Conservation (phyloP, 2,329 filamentous ascomycete species). For the Ceratocystis harringtonii region DNA sequence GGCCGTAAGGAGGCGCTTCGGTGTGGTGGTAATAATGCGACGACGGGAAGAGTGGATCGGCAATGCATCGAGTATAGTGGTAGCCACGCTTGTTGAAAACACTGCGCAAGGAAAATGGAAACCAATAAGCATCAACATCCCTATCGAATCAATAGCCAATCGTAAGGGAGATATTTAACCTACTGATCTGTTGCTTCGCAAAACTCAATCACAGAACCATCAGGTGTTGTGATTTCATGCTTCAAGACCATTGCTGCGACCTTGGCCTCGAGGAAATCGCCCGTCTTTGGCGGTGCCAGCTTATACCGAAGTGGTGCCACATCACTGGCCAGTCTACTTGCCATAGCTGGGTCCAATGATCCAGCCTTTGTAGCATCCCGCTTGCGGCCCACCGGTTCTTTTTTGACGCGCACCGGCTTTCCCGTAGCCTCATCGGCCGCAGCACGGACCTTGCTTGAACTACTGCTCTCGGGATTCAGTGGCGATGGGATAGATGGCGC, state of each 20-base stretch:
- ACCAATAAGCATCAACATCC: not conserved
- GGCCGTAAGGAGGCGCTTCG: conserved; percentile 67
- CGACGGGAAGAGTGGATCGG: conserved; percentile 73
- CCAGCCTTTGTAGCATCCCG: conserved; percentile 46
- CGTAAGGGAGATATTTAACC: conserved; percentile 20
- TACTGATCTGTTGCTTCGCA: conserved; percentile 51
- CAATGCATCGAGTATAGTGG: conserved; percentile 80
- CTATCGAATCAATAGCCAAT: too few relatives aligned
- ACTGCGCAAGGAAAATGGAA: conserved; percentile 24
- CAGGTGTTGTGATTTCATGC: conserved; percentile 35
- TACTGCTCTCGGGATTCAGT: conserved; percentile 46
- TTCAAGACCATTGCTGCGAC: conserved; percentile 42
- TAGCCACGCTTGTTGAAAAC: conserved; percentile 58
- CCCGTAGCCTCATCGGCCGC: conserved; percentile 35
- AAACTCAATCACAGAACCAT: conserved; percentile 41
- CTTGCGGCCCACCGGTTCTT: conserved; percentile 49
- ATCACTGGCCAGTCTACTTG: conserved; percentile 27
- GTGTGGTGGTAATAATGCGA: conserved; percentile 81
- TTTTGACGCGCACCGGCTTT: conserved; percentile 40
- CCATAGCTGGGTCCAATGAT: conserved; percentile 36
- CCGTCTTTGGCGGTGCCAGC: conserved; percentile 45
- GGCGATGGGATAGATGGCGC: conserved; percentile 57
- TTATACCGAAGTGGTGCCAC: conserved; percentile 45
- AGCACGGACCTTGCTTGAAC: conserved; percentile 24
- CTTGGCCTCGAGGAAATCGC: conserved; percentile 45